phyloP scores from a whole-genome alignment of 2,329 filamentous ascomycete genomes.

The Diaporthe ampelina region DNA sequence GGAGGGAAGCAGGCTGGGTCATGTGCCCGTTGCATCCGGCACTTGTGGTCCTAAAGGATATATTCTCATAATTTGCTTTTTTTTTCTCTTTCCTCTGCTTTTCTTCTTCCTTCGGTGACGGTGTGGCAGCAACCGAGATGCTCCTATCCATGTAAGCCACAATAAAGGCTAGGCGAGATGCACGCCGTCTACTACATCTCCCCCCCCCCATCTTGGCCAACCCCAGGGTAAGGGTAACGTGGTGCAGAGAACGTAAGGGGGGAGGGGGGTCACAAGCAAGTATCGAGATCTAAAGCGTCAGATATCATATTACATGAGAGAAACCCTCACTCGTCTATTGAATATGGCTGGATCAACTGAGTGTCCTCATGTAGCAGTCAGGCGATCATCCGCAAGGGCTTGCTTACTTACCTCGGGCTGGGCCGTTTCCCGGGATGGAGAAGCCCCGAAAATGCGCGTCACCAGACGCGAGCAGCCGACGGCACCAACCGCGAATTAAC shows the following conservation, averaged over 20 bases:
- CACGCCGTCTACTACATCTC: neutral
- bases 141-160: neutral
- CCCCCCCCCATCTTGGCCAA: no score
- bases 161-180: neutral
- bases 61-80: neutral
- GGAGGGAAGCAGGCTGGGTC: neutral
- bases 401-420: neutral
- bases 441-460: neutral
- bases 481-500: constrained; percentile 17
- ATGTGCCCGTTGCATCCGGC: neutral
- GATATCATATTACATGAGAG: constrained; percentile 25
- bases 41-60: neutral
- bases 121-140: neutral
- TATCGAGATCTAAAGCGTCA: neutral
- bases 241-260: neutral
- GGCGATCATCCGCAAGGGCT: neutral
- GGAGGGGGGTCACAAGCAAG: neutral
- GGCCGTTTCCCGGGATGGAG: neutral
- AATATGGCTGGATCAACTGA: constrained; percentile 13
- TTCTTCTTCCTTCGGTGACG: neutral
- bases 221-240: neutral
- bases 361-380: constrained; percentile 5
- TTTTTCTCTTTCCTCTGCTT: neutral
- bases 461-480: constrained; percentile 25
- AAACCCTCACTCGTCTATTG: neutral